These are phyloP conservation scores for Albugo laibachii DNA, from an alignment of 352 stramenopile species.

Conservation along the genomic window DNA sequence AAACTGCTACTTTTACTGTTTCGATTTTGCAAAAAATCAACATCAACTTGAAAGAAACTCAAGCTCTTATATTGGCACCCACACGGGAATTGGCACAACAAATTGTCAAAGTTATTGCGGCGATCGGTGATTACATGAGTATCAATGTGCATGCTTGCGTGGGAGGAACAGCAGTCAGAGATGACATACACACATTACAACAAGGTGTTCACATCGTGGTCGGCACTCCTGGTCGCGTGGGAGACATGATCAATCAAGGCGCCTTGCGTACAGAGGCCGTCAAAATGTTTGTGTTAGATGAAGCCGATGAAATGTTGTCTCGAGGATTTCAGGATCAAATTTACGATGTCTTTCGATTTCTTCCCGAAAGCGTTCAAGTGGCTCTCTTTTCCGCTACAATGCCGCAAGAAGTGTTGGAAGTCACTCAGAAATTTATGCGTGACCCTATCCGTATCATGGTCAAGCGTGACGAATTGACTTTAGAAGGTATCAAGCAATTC, in stretches of 20 bases:
- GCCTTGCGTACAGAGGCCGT: slow-evolving; percentile 89
- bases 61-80: slow-evolving; percentile 97
- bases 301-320: slow-evolving; percentile 99
- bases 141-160: slow-evolving; percentile 96
- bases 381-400: slow-evolving; percentile 99
- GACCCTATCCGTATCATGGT: slow-evolving; percentile 98
- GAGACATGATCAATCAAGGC: slow-evolving; percentile 98
- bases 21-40: slow-evolving; percentile 97
- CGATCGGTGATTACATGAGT: slow-evolving; percentile 91
- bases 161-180: slow-evolving; percentile 93
- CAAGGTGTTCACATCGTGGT: slow-evolving; percentile 97
- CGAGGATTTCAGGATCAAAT: slow-evolving; percentile 99
- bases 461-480: slow-evolving; percentile 98
- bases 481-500: slow-evolving; percentile 99
- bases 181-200: slow-evolving; percentile 97
- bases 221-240: slow-evolving; percentile 95
- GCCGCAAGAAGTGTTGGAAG: slow-evolving; percentile 96
- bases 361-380: slow-evolving; percentile 95
- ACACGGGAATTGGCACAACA: slow-evolving; percentile 98
- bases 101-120: slow-evolving; percentile 97
- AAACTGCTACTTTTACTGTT: slow-evolving; percentile 99
- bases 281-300: slow-evolving; percentile 97
- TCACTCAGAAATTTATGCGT: slow-evolving; percentile 97
- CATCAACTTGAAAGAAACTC: slow-evolving; percentile 86
- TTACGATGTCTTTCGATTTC: slow-evolving; percentile 99